Base-by-base conservation (phyloP, 2,329 filamentous ascomycete genomes). In the Cercospora sesami region DNA sequence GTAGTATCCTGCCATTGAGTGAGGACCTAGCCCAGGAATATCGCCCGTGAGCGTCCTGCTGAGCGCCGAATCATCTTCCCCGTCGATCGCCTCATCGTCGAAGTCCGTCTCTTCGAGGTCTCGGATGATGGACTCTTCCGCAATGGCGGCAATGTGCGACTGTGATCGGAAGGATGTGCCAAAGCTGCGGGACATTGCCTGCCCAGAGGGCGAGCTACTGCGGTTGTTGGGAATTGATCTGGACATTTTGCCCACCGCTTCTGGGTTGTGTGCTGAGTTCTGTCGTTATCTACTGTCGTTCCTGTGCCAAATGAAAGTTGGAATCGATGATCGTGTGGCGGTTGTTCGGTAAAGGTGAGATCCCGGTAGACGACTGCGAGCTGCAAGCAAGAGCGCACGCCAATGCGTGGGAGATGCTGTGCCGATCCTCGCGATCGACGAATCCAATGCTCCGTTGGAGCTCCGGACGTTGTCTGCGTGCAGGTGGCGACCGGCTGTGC, bases 1-100 rank as follows among this genome's bases (percentile, higher is more conserved):
- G 80, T 95, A 97, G 33, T 87, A 87, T 39, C 86, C 85, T 18
- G 84, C 83, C 81, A 90, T 84, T 16, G 87, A 86, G 68, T 82
- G 80, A 45, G 73, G 65, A 42, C 68, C 68, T 65, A 73, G 63
- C 31, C 51, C 18, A 8, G 66, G 63, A 23, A 62, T 57, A 26
- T 72, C 66, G 1, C 65, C 63, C 10, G 71, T 71, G 42, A 69
- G 60, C 7, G 68, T 69, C 14, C 70, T 67, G 18, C 68, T 67
- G n/a, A 72, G 64, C 4, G 62, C 23, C 21, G 65, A 59, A n/a
- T 66, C 67, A 21, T 72, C 66, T 9, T 36, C 59, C 4, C n/a
- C 55, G 5, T 48, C 61, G 14, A 73, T 68, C 14, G 70, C 74
- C 16, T 69, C 69, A n/a, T 73, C 68, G 5, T 42, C 63, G 21